Conservation (phyloP, 495 filamentous ascomycete species). For the Geopyxis carbonaria region DNA sequence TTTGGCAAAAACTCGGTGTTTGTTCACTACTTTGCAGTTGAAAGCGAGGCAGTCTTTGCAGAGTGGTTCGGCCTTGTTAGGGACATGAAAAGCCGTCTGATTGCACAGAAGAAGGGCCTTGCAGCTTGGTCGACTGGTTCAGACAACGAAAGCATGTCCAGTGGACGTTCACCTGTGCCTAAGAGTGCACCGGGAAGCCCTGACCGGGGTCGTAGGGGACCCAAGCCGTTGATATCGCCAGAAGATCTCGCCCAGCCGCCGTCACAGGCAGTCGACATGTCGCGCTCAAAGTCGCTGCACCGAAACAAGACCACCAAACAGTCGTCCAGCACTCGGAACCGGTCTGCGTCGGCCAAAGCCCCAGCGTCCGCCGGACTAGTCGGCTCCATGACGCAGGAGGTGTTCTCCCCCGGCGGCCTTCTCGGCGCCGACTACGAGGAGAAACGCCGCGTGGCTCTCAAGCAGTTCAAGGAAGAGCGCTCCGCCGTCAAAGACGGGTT, state of each 20-base stretch:
- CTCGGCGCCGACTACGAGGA: slow-evolving; percentile 22
- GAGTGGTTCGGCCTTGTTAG: slow-evolving; percentile 60
- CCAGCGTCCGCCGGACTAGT: background rate
- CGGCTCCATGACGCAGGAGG: background rate
- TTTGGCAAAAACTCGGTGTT: slow-evolving; percentile 71
- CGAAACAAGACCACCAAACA: slow-evolving; percentile 11
- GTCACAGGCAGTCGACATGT: slow-evolving; percentile 5
- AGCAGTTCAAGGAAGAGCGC: slow-evolving; percentile 16
- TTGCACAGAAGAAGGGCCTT: slow-evolving; percentile 27
- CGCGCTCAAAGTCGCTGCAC: slow-evolving; percentile 14
- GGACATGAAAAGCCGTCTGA: slow-evolving; percentile 76
- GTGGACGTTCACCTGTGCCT: background rate
- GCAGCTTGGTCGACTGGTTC: slow-evolving; percentile 13
- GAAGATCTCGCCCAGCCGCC: slow-evolving; percentile 21
- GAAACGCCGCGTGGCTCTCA: slow-evolving; percentile 15
- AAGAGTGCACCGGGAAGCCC: slow-evolving; percentile 8
- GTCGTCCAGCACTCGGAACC: background rate
- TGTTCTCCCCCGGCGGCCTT: slow-evolving; percentile 23
- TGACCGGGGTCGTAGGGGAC: slow-evolving; percentile 13
- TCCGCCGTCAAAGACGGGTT: slow-evolving; percentile 10
- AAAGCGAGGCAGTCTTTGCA: slow-evolving; percentile 46
- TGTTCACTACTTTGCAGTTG: slow-evolving; percentile 78
- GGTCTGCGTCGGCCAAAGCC: background rate
- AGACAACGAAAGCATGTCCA: slow-evolving; percentile 7
- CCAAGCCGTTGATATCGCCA: slow-evolving; percentile 21